These are phyloP conservation scores for Choanephora cucurbitarum DNA, from an alignment of 371 early-diverging fungal species.

Conservation along the genomic window DNA sequence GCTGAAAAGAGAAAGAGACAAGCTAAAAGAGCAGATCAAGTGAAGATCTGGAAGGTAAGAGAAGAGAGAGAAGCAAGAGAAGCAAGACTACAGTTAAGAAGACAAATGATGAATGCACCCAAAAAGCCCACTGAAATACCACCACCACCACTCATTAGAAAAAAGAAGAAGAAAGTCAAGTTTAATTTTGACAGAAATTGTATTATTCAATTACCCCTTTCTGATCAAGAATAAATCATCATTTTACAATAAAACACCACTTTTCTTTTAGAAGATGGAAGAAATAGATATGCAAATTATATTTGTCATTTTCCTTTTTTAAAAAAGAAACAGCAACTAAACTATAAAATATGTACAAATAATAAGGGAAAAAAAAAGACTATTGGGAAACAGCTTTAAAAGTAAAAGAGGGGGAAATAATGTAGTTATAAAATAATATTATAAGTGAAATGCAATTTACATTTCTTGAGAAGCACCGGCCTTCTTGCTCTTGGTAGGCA, in stretches of 20 bases:
- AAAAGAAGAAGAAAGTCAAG: conserved; percentile 32
- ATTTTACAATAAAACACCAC: conserved; percentile 5
- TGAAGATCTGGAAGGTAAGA: conserved; percentile 47
- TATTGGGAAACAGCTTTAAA: not conserved
- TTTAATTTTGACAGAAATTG: conserved; percentile 41
- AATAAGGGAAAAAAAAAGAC: not conserved
- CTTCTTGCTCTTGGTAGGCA: conserved; percentile 77
- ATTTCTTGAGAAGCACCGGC: conserved; percentile 59
- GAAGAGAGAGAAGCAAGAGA: conserved; percentile 49
- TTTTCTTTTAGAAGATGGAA: not conserved
- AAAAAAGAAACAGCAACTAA: too few species aligned
- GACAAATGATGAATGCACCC: conserved; percentile 19
- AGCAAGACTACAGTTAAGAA: conserved; percentile 28
- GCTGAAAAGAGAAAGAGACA: conserved; percentile 41
- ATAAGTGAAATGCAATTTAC: conserved; percentile 17
- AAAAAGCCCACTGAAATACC: conserved; percentile 1
- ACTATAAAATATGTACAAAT: too few species aligned
- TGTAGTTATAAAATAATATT: not conserved
- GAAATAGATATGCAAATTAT: too few species aligned
- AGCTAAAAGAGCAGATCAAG: conserved; percentile 40
- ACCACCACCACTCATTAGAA: conserved; percentile 7
- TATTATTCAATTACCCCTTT: conserved; percentile 27
- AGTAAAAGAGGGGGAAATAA: not conserved
- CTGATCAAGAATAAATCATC: conserved; percentile 2
- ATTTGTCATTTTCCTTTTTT: too few species aligned